Base-by-base conservation (phyloP, 1,139 yeast genomes). In the Sugiyamaella pinicola region DNA sequence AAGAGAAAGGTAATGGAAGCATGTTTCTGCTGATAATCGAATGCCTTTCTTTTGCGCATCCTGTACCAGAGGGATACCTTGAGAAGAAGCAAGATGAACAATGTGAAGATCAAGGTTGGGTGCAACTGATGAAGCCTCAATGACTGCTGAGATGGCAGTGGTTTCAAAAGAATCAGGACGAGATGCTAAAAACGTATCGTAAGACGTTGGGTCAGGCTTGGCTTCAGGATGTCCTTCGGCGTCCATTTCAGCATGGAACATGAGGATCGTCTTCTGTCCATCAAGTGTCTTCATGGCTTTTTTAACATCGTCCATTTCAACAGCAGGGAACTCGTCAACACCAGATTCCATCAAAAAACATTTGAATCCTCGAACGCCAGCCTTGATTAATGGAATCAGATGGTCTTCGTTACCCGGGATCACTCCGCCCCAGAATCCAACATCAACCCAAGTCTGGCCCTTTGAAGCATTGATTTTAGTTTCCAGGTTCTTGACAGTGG, bases 361-460 rank as follows among this genome's bases (percentile, higher is more conserved):
- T 68, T 90, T 90, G 73, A 90, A 90, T 0, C 97, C 97, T 52
- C 96, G 77, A 2, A 90, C 96, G 43, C 97, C 97, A 64, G 87
- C 84, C 54, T 81, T 71, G 55, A 89, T 83, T 61, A 91, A 76
- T 0, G 96, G 96, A 21, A 79, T 74, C 59, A 90, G 75, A 60
- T 87, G 83, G 10, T 78, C 72, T 17, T 61, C 68, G 68, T 91
- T 91, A 54, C 77, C 79, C 3, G 97, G 98, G 35, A 91, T 80
- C 58, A 90, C 73, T 0, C 97, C 98, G 51, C 97, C 98, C 97
- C 97, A 91, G 69, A 91, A 90, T 0, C 90, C 97, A 10, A 87
- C 90, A 65, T 91, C 96, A 34, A 87, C 95, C 95, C 96, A 90
- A 55, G 91, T 80, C 68, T 90, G 87, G 50, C 82, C 85, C 57